Conservation (phyloP, 164 flowering plant species). For the Houttuynia cordata region DNA sequence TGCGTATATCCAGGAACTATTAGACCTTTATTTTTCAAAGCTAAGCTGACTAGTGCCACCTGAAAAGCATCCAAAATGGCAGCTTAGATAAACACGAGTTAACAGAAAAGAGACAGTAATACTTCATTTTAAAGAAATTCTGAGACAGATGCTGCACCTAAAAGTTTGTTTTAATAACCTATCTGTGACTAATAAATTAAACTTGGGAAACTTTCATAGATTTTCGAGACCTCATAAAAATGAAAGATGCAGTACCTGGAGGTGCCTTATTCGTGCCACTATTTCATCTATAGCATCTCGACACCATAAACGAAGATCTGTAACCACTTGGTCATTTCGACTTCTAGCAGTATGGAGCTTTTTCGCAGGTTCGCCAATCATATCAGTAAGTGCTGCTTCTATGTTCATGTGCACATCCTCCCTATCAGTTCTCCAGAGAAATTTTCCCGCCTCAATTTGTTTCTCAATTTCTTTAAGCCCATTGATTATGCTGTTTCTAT, state of each 20-base stretch:
- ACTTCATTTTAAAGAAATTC: background rate
- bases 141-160: background rate
- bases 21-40: conserved; percentile 56
- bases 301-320: conserved; percentile 95
- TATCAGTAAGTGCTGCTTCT: conserved; percentile 89
- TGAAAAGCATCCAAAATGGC: conserved; percentile 11
- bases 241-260: conserved; percentile 40
- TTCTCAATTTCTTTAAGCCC: conserved; percentile 82
- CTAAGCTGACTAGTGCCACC: conserved; percentile 67
- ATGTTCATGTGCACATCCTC: conserved; percentile 99
- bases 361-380: conserved; percentile 97
- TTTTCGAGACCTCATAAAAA: background rate
- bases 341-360: conserved; percentile 97
- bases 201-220: background rate
- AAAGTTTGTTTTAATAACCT: background rate
- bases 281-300: conserved; percentile 89
- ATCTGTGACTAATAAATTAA: too few relatives aligned
- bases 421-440: conserved; percentile 83
- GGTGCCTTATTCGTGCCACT: conserved; percentile 29
- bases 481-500: conserved; percentile 26
- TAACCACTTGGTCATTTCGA: conserved; percentile 87
- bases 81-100: too few relatives aligned
- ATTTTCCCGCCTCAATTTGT: conserved; percentile 64
- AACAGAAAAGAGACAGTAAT: background rate
- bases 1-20: conserved; percentile 99